A percentile compares a stretch with the other conserved stretches of the same genome.
Conservation (phyloP, 306 rosid genomes). For the Albizia julibrissin region DNA sequence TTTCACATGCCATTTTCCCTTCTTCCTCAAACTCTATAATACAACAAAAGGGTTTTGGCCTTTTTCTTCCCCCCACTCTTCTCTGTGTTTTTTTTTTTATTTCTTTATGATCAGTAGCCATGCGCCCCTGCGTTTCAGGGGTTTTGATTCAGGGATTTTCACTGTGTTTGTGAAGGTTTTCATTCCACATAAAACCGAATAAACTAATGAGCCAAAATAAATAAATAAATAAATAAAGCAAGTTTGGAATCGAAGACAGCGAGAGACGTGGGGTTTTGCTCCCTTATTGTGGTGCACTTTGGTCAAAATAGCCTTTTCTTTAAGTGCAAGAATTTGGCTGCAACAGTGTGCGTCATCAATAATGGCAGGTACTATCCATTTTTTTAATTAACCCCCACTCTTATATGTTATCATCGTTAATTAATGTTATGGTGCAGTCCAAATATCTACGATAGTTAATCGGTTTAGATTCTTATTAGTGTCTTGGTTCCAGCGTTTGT, state of each 20-base stretch:
- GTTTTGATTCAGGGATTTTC: slow-evolving; percentile 19
- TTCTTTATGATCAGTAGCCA: neutral
- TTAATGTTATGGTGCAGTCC: neutral
- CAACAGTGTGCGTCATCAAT: slow-evolving; percentile 49
- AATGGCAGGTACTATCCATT: slow-evolving; percentile 19
- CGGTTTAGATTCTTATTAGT: slow-evolving; percentile 24
- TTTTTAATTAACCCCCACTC: slow-evolving; percentile 27
- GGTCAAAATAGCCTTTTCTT: slow-evolving; percentile 67
- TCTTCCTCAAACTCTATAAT: neutral
- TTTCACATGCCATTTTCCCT: neutral
- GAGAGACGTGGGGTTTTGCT: slow-evolving; percentile 75
- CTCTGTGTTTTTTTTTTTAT: neutral
- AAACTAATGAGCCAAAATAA: neutral
- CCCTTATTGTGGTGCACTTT: slow-evolving; percentile 68
- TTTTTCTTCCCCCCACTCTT: neutral
- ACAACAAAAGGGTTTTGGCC: slow-evolving; percentile 22
- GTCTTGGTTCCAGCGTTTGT: slow-evolving; percentile 11
- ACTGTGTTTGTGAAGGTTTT: neutral
- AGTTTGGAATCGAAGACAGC: slow-evolving; percentile 40
- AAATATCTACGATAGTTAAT: neutral
- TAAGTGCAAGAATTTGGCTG: slow-evolving; percentile 56
- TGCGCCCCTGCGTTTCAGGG: slow-evolving; percentile 9
- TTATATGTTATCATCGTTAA: neutral
- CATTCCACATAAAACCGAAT: neutral
- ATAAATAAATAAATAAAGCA: too few species aligned